Conservation (phyloP, 2,329 filamentous ascomycete species). For the Aquanectria penicillioides region DNA sequence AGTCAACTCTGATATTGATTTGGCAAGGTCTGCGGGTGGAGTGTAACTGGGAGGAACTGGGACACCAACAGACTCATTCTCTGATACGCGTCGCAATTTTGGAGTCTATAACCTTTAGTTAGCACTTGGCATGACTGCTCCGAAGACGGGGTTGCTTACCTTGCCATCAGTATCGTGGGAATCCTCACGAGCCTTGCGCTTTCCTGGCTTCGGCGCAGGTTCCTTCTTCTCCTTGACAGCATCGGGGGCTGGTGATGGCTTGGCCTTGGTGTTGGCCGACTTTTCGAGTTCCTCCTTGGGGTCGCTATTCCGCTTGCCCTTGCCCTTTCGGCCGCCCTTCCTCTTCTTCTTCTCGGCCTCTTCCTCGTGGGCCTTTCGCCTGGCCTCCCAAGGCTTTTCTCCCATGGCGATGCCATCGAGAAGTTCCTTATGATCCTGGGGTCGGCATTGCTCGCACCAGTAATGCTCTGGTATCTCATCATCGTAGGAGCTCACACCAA, state of each 20-base stretch:
- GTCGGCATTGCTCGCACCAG: constrained; percentile 90
- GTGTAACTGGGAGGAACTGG: constrained; percentile 51
- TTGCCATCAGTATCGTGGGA: constrained; percentile 63
- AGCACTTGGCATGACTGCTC: no score
- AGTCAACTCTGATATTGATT: constrained; percentile 65
- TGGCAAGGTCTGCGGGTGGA: constrained; percentile 62
- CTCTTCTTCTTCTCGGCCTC: constrained; percentile 68
- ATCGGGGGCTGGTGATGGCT: constrained; percentile 54
- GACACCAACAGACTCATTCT: constrained; percentile 54
- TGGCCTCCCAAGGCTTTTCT: constrained; percentile 86
- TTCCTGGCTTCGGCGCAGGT: constrained; percentile 54
- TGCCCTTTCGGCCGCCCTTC: constrained; percentile 69
- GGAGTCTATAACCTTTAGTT: constrained; percentile 52
- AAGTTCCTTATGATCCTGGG: constrained; percentile 83
- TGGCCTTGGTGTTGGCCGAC: constrained; percentile 41
- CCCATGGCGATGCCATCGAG: constrained; percentile 81
- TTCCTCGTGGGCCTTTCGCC: constrained; percentile 70
- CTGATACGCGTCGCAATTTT: constrained; percentile 64
- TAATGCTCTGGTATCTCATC: constrained; percentile 86
- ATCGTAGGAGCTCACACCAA: constrained; percentile 82
- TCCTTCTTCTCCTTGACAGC: constrained; percentile 62
- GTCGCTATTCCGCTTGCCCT: constrained; percentile 74
- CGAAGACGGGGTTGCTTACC: no score
- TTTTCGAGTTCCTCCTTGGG: constrained; percentile 68
- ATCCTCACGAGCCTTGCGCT: constrained; percentile 68